Conservation (phyloP, 2,329 filamentous ascomycete genomes). For the Colletotrichum euphorbiae region DNA sequence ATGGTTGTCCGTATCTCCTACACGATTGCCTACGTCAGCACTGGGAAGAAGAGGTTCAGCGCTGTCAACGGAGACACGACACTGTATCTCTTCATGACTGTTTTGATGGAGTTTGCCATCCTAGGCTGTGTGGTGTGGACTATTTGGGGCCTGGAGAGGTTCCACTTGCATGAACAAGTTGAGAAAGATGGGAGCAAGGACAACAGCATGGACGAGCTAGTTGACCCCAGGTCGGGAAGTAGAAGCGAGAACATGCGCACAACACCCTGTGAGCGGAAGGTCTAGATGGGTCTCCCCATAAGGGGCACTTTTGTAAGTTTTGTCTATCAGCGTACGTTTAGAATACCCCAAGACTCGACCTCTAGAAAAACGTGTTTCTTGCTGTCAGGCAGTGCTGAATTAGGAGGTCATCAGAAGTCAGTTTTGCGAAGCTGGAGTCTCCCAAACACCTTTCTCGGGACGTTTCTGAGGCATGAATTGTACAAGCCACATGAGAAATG, state of each 20-base stretch:
- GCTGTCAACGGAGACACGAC: conserved; percentile 37
- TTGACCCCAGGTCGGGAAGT: neutral
- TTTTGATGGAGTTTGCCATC: conserved; percentile 37
- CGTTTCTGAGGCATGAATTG: too few species aligned
- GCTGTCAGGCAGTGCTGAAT: too few species aligned
- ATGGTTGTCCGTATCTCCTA: conserved; percentile 40
- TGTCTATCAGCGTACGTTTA: neutral
- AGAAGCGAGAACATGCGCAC: neutral
- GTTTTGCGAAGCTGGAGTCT: too few species aligned
- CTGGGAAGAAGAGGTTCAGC: conserved; percentile 36
- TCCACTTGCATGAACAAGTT: neutral
- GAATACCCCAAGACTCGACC: neutral
- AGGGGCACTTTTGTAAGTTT: neutral
- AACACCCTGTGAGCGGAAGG: neutral
- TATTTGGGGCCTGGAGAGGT: conserved; percentile 16
- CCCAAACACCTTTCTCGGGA: too few species aligned
- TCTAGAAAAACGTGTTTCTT: too few species aligned
- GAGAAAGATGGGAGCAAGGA: neutral
- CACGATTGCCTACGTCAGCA: conserved; percentile 40
- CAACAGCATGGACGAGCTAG: conserved; percentile 5
- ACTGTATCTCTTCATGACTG: conserved; percentile 36
- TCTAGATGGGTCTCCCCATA: neutral
- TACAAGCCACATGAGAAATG: too few species aligned
- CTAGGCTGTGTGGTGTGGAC: conserved; percentile 20
- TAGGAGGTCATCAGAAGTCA: too few species aligned